These are phyloP conservation scores for Cladophialophora exuberans DNA, from an alignment of 2,329 filamentous ascomycete species.

Conservation along the genomic window DNA sequence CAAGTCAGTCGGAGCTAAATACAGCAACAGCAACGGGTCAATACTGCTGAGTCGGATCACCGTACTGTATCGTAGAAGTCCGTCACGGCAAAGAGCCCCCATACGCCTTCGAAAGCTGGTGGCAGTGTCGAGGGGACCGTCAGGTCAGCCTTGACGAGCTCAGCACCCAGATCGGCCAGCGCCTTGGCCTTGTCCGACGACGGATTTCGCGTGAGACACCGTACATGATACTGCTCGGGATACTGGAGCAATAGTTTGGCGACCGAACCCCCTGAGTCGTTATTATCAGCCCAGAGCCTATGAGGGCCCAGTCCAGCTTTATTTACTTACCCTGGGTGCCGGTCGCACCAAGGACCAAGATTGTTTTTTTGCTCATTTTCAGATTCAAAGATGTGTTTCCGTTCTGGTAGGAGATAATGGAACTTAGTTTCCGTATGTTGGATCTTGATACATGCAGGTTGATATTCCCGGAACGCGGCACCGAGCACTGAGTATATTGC, in stretches of 20 bases:
- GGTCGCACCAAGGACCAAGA: conserved; percentile 2
- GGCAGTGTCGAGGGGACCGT: conserved; percentile 17
- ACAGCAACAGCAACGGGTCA: too few relatives aligned
- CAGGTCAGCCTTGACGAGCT: conserved; percentile 35
- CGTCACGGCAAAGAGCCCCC: conserved; percentile 18
- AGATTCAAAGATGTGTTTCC: too few relatives aligned
- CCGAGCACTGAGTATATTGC: too few relatives aligned
- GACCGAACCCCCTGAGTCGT: conserved; percentile 33
- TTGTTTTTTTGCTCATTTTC: too few relatives aligned
- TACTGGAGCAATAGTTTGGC: conserved; percentile 35
- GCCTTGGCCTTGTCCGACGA: conserved; percentile 28
- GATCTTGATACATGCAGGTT: too few relatives aligned
- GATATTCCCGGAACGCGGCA: too few relatives aligned
- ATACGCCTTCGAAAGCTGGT: conserved; percentile 16
- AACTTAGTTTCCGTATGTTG: too few relatives aligned
- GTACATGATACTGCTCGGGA: conserved; percentile 30
- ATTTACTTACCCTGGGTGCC: conserved; percentile 8
- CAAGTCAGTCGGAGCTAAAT: not conserved
- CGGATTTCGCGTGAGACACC: conserved; percentile 35
- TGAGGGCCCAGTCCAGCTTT: too few relatives aligned
- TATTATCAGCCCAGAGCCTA: not conserved
- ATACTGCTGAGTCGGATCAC: not conserved
- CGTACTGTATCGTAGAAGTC: conserved; percentile 15
- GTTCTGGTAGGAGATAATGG: too few relatives aligned
- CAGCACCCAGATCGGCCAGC: conserved; percentile 31